Conservation (phyloP, 768 basidiomycete genomes). For the Cystofilobasidium ferigula region DNA sequence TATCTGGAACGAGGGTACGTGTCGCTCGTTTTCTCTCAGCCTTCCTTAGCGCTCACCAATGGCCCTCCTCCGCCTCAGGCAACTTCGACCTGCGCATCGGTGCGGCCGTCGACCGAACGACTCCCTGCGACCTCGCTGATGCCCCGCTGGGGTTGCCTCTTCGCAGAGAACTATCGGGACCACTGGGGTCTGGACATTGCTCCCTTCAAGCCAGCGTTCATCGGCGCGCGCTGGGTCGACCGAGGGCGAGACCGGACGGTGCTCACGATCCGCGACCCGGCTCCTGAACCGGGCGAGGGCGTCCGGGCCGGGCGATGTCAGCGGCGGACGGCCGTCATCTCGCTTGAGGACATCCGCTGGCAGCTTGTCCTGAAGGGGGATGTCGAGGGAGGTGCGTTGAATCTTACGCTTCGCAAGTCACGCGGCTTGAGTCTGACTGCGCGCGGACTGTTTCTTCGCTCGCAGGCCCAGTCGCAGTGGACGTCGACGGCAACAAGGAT, state of each 20-base stretch:
- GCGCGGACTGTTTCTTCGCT: neutral
- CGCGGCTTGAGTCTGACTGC: neutral
- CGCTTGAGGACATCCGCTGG: constrained; percentile 21
- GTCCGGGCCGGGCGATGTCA: neutral
- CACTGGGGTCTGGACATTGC: constrained; percentile 11
- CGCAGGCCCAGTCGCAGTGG: neutral
- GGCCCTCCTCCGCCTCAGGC: neutral
- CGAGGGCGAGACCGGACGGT: constrained; percentile 14
- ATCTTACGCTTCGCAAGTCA: neutral
- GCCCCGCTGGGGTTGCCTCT: neutral
- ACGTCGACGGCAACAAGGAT: constrained; percentile 26
- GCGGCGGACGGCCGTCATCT: constrained; percentile 15
- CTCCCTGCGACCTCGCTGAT: neutral
- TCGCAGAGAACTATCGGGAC: constrained; percentile 20
- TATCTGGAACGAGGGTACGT: constrained; percentile 24
- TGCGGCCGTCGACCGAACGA: neutral
- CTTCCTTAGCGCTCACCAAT: neutral
- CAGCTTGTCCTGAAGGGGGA: constrained; percentile 21
- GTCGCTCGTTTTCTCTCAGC: neutral
- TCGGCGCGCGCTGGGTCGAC: constrained; percentile 24
- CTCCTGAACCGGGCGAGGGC: no score
- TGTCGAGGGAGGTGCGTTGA: constrained; percentile 12
- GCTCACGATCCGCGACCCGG: constrained; percentile 16
- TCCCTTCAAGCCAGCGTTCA: constrained; percentile 2
- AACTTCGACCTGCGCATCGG: neutral